Percentiles rank a stretch among this genome's conserved stretches.
phyloP scores from a whole-genome alignment of 345 rosid genomes.

The Heritiera fomes region DNA sequence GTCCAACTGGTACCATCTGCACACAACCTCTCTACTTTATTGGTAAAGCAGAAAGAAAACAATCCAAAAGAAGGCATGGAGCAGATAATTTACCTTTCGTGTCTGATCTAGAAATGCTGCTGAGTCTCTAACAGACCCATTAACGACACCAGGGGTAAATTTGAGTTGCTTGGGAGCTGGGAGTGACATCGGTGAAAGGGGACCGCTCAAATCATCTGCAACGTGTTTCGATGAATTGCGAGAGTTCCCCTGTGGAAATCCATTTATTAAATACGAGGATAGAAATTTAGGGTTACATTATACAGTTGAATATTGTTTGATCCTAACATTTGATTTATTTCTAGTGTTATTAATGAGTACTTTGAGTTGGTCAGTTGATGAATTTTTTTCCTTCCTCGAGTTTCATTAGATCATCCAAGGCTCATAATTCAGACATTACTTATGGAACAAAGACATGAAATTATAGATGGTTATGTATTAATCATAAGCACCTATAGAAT shows the following conservation, averaged over 20 bases:
- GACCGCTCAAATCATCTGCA: conserved; percentile 38
- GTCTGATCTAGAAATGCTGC: conserved; percentile 54
- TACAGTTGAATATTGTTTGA: not conserved
- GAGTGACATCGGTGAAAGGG: conserved; percentile 54
- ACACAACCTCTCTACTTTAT: conserved; percentile 17
- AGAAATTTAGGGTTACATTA: not conserved
- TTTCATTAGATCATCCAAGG: not conserved
- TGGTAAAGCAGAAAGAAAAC: conserved; percentile 12
- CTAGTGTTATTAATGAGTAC: not conserved
- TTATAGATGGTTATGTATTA: conserved; percentile 4
- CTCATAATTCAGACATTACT: not conserved
- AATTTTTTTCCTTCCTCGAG: not conserved
- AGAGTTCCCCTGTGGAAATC: conserved; percentile 45
- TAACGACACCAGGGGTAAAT: conserved; percentile 56
- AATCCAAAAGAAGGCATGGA: conserved; percentile 5
- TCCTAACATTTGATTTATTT: not conserved
- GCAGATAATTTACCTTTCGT: conserved; percentile 46
- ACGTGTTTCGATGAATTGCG: conserved; percentile 47
- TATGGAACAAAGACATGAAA: not conserved
- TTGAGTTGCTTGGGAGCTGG: conserved; percentile 78
- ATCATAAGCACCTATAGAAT: not conserved
- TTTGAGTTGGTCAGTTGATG: not conserved
- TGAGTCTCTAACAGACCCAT: conserved; percentile 51
- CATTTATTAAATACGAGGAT: conserved; percentile 27
- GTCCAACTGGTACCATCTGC: conserved; percentile 65